phyloP scores from a whole-genome alignment of 75 land plant genomes.

The Sequoia sempervirens region DNA sequence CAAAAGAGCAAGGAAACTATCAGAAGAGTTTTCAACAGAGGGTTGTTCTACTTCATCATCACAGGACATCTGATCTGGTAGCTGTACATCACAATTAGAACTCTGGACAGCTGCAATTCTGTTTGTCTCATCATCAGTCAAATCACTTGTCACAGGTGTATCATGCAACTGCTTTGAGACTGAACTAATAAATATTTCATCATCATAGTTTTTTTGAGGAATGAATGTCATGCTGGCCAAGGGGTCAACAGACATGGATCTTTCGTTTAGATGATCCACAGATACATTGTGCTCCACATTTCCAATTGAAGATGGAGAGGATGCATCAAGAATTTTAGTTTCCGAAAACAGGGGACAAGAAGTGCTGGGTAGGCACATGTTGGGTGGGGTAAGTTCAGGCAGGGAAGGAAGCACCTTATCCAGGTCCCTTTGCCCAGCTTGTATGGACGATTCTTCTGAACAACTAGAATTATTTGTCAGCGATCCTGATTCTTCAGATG shows the following conservation, averaged over 20 bases:
- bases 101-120: not conserved
- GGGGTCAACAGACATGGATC: not conserved
- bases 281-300: not conserved
- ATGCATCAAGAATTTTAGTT: not conserved
- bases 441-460: not conserved
- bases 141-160: not conserved
- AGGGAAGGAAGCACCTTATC: not conserved
- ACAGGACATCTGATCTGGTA: not conserved
- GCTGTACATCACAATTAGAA: not conserved
- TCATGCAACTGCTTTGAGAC: conserved; percentile 1
- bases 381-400: not conserved
- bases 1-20: not conserved
- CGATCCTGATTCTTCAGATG: conserved; percentile 4
- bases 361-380: not conserved
- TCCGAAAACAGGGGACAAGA: not conserved
- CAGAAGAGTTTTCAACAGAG: not conserved
- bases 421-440: not conserved
- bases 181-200: not conserved
- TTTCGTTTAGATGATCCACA: not conserved
- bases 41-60: not conserved
- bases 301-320: not conserved
- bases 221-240: not conserved
- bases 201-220: not conserved
- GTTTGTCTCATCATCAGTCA: not conserved
- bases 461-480: conserved; percentile 2